A percentile compares a stretch with the other conserved stretches of the same genome.
Evolutionary conservation across 75 land plant genomes (phyloP).

Genomic region (Selaginella tamariscina): DNA sequence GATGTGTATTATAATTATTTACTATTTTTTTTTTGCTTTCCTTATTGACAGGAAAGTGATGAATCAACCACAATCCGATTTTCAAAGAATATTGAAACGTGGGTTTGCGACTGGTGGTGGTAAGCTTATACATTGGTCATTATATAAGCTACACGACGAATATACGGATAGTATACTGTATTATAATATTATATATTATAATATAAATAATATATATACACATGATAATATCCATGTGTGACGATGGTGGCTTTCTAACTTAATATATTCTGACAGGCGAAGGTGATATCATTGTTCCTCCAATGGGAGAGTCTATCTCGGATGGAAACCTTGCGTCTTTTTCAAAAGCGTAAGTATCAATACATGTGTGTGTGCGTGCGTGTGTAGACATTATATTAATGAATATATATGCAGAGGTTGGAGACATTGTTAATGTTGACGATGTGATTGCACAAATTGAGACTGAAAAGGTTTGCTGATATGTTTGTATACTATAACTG

Average conservation of each 20-base stretch:
- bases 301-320: constrained; percentile 82
- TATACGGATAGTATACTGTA: too few species aligned
- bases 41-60: not conserved
- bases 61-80: not conserved
- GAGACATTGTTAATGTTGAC: constrained; percentile 73
- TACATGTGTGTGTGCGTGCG: not conserved
- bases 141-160: too few species aligned
- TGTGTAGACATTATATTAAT: not conserved
- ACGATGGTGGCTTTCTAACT: not conserved
- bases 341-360: constrained; percentile 53
- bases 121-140: not conserved
- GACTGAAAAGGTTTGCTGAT: constrained; percentile 95
- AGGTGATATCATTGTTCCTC: constrained; percentile 78
- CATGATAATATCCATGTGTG: not conserved
- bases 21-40: not conserved
- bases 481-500: too few species aligned
- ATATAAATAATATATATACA: too few species aligned
- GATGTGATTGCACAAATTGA: constrained; percentile 95
- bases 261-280: not conserved
- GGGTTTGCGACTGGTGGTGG: not conserved
- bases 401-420: constrained; percentile 41
- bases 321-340: constrained; percentile 80
- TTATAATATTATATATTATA: too few species aligned
- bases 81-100: not conserved
- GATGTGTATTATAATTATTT: not conserved